Evolutionary conservation across 73 alveolate genomes (phyloP), one percentile per base, ranked within the genome.

Genomic region (Paramecium biaurelia): DNA sequence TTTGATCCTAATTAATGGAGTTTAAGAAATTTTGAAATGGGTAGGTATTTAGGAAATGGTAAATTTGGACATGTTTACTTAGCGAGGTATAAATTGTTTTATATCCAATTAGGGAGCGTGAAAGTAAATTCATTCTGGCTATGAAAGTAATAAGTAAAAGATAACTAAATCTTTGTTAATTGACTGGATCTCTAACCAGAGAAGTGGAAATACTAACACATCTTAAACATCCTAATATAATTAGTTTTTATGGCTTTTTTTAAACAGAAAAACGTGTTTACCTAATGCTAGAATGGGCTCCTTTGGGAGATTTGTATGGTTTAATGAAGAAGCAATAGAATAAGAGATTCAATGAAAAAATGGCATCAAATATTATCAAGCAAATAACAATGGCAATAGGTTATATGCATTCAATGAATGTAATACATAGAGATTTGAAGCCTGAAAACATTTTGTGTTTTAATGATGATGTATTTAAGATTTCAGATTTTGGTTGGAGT

Each of bases 191-290:
- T 88, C 67, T 97, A 47, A 76, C 97, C 43, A 93, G 98, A 74
- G 99, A 97, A 92, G 93, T 97, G 0, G 98, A 97, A 90, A 97
- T 96, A n/a, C 97, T 95, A 41, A 76, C 96, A 59, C 96, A 93
- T 57, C 95, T 95, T 41, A 92, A 92, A 42, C 98, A 97, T 76
- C 96, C 95, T 18, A 97, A 97, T 92, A 94, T 97, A 7, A 92
- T 97, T 26, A 93, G 93, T 58, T 35, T 97, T 57, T 95, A 94
- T 92, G 97, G 96, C 58, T 97, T 93, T 94, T 97, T 97, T 89
- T 92, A 97, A 96, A 98, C 95, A 85, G 82, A 94, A 57, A 94
- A 95, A 85, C 95, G 92, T 53, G 87, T 97, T 20, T 97, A 93
- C 89, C 70, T 97, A 63, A 96, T 97, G 70, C 92, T 97, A 2